Base-by-base conservation (phyloP, 331 rosid genomes). In the Quercus tomentella region DNA sequence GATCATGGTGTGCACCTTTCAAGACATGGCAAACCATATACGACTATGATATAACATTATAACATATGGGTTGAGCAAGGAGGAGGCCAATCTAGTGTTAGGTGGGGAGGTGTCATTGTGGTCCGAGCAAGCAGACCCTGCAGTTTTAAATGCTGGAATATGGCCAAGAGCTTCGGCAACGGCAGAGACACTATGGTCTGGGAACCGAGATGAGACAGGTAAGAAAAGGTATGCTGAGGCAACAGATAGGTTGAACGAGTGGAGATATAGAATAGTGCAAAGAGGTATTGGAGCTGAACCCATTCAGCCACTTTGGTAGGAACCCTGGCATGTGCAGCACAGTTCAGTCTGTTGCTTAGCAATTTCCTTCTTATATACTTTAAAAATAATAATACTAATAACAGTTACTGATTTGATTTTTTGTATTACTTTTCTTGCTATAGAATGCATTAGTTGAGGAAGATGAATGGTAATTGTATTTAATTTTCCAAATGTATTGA, bases 101-200 rank as follows among this genome's bases (percentile, higher is more conserved):
- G n/a, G 98, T 43, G 98, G 97, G 56, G 98, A 92, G 56, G 97
- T 92, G 81, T 89, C 98, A 7, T 72, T 92, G 68, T 94, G 97
- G 97, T 87, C 92, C 2, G 98, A 94, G 82, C 97, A 94, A 84
- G 91, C 97, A 0, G 97, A 94, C 62, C 63, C 73, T 16, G 86
- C 88, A 1, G 97, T 92, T 76, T 67, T 94, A 80, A 97, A 94
- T 70, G 75, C 88, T 0, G 74, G 97, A 43, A 7, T 94, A 77
- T 94, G 98, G 98, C 98, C 97, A 0, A 88, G 98, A 81, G 28
- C 90, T 80, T 88, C 92, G 6, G 97, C 97, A 20, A 45, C 89
- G 89, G 97, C 92, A 0, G 95, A 94, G 87, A 28, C 95, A 0
- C 69, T 92, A 76, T 94, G 98, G 98, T 92, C 97, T 0, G 97